Conservation (phyloP, 495 filamentous ascomycete genomes). For the Parachaetomium inaequale region DNA sequence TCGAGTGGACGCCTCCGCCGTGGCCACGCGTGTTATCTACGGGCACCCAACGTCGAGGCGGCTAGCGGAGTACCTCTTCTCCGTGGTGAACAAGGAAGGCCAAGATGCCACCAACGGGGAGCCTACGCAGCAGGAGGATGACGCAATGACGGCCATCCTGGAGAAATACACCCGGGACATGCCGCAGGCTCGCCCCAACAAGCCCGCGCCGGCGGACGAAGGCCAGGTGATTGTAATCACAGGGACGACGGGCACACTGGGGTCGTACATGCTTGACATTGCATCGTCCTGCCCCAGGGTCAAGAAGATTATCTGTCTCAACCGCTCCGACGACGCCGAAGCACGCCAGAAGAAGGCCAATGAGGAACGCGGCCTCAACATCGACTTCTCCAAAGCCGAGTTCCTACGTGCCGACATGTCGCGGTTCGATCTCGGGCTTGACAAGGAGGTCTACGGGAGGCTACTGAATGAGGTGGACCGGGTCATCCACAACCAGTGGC, state of each 20-base stretch:
- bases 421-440: conserved; percentile 44
- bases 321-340: conserved; percentile 44
- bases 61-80: conserved; percentile 35
- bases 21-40: conserved; percentile 41
- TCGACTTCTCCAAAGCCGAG: conserved; percentile 41
- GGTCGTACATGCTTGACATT: conserved; percentile 52
- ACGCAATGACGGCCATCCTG: conserved; percentile 34
- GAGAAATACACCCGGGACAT: conserved; percentile 40
- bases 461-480: conserved; percentile 42
- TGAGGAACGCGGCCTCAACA: conserved; percentile 35
- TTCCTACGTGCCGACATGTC: conserved; percentile 52
- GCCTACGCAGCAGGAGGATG: conserved; percentile 24
- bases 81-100: conserved; percentile 16
- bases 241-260: conserved; percentile 57
- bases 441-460: conserved; percentile 32
- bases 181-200: conserved; percentile 25
- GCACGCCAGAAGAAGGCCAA: conserved; percentile 32
- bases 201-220: conserved; percentile 34
- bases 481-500: conserved; percentile 63
- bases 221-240: conserved; percentile 53
- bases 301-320: conserved; percentile 53
- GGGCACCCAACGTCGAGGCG: conserved; percentile 36
- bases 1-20: conserved; percentile 26
- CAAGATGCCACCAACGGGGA: conserved; percentile 18
- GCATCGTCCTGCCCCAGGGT: conserved; percentile 40